phyloP scores from a whole-genome alignment of 805 yeast genomes.

The Candida suzukii region DNA sequence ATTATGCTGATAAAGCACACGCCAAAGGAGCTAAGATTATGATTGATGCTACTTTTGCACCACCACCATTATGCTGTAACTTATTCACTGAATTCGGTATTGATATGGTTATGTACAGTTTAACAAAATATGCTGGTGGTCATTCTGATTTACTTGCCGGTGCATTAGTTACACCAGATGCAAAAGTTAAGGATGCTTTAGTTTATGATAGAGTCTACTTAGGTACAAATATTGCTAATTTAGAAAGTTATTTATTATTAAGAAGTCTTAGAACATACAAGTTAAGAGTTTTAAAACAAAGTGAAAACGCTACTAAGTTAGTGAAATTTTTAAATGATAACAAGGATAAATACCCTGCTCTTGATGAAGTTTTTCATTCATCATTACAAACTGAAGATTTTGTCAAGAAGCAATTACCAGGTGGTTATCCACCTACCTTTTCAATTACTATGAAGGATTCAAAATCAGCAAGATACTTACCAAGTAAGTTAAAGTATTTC shows the following conservation, averaged over 20 bases:
- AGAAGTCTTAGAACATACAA: conserved; percentile 80
- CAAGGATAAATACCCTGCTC: conserved; percentile 35
- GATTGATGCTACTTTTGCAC: conserved; percentile 89
- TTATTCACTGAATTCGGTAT: conserved; percentile 73
- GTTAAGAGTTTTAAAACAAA: conserved; percentile 62
- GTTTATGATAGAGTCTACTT: conserved; percentile 57
- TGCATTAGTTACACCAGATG: conserved; percentile 57
- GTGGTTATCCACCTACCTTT: conserved; percentile 69
- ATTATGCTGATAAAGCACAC: conserved; percentile 68
- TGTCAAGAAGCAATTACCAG: conserved; percentile 58
- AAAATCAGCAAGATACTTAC: conserved; percentile 55
- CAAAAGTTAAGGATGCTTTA: conserved; percentile 36
- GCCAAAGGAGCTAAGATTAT: conserved; percentile 63
- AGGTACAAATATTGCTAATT: conserved; percentile 74
- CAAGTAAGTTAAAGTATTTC: conserved; percentile 60
- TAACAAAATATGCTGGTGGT: conserved; percentile 93
- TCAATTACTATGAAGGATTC: conserved; percentile 46
- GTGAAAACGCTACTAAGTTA: conserved; percentile 51
- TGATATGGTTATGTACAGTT: conserved; percentile 88
- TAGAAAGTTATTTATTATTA: conserved; percentile 67
- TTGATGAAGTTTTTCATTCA: conserved; percentile 58
- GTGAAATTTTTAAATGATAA: conserved; percentile 55
- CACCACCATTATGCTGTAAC: conserved; percentile 72
- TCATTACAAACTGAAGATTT: conserved; percentile 68
- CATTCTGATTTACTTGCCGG: conserved; percentile 90